phyloP scores from a whole-genome alignment of 331 rosid species.

The Acacia concinna region DNA sequence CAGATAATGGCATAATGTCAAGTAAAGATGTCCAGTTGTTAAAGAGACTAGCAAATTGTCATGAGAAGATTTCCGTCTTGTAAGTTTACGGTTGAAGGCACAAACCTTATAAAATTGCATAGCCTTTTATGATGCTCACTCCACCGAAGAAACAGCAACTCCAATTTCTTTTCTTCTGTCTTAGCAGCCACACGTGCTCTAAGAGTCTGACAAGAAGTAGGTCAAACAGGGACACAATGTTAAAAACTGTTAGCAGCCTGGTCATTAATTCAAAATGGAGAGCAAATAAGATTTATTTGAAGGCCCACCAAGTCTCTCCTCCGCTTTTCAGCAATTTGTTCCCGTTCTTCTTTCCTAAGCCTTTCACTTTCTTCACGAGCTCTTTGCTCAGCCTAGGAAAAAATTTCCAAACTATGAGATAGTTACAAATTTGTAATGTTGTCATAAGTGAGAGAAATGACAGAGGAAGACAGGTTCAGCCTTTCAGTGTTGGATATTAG shows the following conservation, averaged over 20 bases:
- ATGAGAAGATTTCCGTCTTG: not conserved
- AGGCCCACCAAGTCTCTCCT: slow-evolving; percentile 84
- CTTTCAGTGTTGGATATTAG: not conserved
- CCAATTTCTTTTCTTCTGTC: slow-evolving; percentile 96
- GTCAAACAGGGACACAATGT: slow-evolving; percentile 10
- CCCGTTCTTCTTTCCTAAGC: slow-evolving; percentile 89
- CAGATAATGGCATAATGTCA: slow-evolving; percentile 22
- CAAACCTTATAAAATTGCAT: slow-evolving; percentile 92
- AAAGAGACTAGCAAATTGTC: slow-evolving; percentile 20
- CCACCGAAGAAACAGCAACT: slow-evolving; percentile 96
- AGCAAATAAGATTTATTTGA: slow-evolving; percentile 11
- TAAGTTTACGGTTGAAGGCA: slow-evolving; percentile 10
- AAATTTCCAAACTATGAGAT: slow-evolving; percentile 20
- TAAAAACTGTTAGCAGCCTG: slow-evolving; percentile 16
- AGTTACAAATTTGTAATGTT: slow-evolving; percentile 20
- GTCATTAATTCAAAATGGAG: not conserved
- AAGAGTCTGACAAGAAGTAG: slow-evolving; percentile 59
- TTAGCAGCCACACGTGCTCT: slow-evolving; percentile 95
- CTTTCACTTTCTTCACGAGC: slow-evolving; percentile 97
- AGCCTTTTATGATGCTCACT: slow-evolving; percentile 92
- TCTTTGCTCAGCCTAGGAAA: slow-evolving; percentile 86
- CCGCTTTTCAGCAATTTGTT: slow-evolving; percentile 82
- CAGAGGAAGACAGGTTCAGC: not conserved
- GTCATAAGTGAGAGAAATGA: not conserved
- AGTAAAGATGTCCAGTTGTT: slow-evolving; percentile 29